phyloP scores from a whole-genome alignment of 2,329 filamentous ascomycete genomes.

The Phyllachora maydis region DNA sequence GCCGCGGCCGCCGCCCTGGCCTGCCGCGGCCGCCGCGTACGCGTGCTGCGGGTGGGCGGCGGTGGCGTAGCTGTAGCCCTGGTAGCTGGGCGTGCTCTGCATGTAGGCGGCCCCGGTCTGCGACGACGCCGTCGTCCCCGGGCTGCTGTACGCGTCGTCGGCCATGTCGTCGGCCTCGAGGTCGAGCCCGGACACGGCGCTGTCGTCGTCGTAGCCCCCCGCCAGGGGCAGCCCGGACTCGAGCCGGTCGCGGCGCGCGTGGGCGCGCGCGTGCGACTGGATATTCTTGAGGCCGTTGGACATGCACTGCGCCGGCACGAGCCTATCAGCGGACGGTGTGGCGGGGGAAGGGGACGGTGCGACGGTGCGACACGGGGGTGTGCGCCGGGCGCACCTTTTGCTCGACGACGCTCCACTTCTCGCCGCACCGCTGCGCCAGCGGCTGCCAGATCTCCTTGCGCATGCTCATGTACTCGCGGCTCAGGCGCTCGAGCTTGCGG shows the following conservation, averaged over 20 bases:
- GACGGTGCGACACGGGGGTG: not conserved
- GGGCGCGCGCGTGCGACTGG: slow-evolving; percentile 45
- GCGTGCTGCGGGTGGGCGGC: no score
- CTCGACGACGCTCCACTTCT: slow-evolving; percentile 59
- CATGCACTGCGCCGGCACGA: slow-evolving; percentile 40
- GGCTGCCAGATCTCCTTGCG: slow-evolving; percentile 66
- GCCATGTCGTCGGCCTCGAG: slow-evolving; percentile 38
- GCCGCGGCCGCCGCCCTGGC: no score
- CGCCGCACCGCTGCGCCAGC: slow-evolving; percentile 53
- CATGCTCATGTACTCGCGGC: slow-evolving; percentile 59
- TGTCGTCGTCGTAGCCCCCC: slow-evolving; percentile 49
- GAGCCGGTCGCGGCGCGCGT: slow-evolving; percentile 41
- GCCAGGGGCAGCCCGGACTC: slow-evolving; percentile 21
- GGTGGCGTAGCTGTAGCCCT: slow-evolving; percentile 7
- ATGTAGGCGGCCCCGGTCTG: slow-evolving; percentile 5
- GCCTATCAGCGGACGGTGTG: slow-evolving; percentile 3
- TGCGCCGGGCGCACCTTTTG: slow-evolving; percentile 25
- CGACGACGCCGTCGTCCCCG: slow-evolving; percentile 10
- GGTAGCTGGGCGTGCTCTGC: slow-evolving; percentile 6
- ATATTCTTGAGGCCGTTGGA: slow-evolving; percentile 68
- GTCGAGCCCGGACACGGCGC: slow-evolving; percentile 42
- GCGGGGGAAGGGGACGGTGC: no score
- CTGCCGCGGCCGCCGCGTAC: no score
- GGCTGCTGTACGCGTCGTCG: slow-evolving; percentile 30
- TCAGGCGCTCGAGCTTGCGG: slow-evolving; percentile 54